These are phyloP conservation scores for Beauveria pseudobassiana DNA, from an alignment of 2,329 filamentous ascomycete genomes.

Conservation along the genomic window DNA sequence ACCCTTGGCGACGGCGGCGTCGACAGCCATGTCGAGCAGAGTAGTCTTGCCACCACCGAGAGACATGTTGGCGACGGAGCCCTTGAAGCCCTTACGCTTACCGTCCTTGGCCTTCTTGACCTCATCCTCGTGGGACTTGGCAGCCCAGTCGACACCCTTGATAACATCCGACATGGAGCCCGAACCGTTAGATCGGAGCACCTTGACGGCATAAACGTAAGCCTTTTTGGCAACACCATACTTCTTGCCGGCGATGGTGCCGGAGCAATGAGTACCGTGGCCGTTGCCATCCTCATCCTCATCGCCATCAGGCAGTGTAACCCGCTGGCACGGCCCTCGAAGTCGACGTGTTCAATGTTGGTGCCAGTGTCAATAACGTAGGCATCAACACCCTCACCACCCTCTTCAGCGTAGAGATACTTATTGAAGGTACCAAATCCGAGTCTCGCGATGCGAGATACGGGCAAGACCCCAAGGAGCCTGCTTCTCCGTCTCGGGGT, in stretches of 20 bases:
- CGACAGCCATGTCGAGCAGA: slow-evolving; percentile 84
- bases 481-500: slow-evolving; percentile 71
- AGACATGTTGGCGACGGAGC: slow-evolving; percentile 98
- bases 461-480: slow-evolving; percentile 98
- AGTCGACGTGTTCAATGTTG: slow-evolving; percentile 91
- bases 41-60: slow-evolving; percentile 95
- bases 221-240: slow-evolving; percentile 99
- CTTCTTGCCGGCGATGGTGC: slow-evolving; percentile 95
- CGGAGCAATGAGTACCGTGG: slow-evolving; percentile 98
- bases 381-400: slow-evolving; percentile 95
- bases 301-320: slow-evolving; percentile 84
- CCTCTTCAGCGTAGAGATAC: slow-evolving; percentile 85
- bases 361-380: slow-evolving; percentile 98
- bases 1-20: slow-evolving; percentile 84
- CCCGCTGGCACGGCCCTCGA: slow-evolving; percentile 94
- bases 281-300: slow-evolving; percentile 91
- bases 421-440: slow-evolving; percentile 95
- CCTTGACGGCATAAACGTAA: slow-evolving; percentile 93
- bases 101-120: slow-evolving; percentile 73
- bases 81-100: slow-evolving; percentile 96
- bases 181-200: slow-evolving; percentile 92
- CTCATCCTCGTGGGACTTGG: slow-evolving; percentile 68
- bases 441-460: slow-evolving; percentile 83
- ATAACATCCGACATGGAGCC: slow-evolving; percentile 98
- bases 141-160: slow-evolving; percentile 95